Conservation (phyloP, 2,329 filamentous ascomycete genomes). For the Fusarium sp. region DNA sequence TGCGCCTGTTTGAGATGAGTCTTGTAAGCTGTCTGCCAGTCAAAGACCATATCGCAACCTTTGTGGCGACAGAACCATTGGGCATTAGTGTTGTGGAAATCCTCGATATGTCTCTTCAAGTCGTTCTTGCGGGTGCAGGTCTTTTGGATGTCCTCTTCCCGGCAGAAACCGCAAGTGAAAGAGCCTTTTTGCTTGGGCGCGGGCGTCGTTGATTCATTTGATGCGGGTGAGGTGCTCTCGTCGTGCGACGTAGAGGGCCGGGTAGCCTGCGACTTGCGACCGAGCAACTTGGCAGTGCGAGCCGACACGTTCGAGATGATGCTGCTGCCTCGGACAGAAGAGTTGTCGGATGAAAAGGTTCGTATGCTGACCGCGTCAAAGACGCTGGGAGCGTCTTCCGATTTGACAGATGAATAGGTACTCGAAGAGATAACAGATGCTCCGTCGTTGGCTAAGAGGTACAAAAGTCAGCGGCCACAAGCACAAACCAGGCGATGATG, state of each 20-base stretch:
- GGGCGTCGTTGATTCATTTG: conserved; percentile 38
- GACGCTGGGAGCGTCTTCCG: conserved; percentile 50
- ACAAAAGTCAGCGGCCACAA: conserved; percentile 14
- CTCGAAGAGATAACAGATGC: conserved; percentile 50
- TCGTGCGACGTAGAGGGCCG: conserved; percentile 39
- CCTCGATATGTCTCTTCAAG: conserved; percentile 59
- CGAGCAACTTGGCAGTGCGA: conserved; percentile 49
- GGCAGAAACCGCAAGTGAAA: conserved; percentile 54
- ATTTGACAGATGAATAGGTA: conserved; percentile 48
- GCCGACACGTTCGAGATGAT: conserved; percentile 54
- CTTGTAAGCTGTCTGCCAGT: conserved; percentile 59
- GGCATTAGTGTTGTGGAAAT: conserved; percentile 58
- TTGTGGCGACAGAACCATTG: conserved; percentile 57
- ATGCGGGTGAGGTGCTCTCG: conserved; percentile 39
- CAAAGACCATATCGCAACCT: conserved; percentile 56
- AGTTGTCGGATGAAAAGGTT: conserved; percentile 53
- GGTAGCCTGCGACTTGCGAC: conserved; percentile 42
- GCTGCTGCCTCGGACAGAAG: conserved; percentile 52
- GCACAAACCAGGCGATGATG: not conserved
- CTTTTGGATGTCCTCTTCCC: conserved; percentile 53
- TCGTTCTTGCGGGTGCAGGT: conserved; percentile 59
- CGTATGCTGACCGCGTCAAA: conserved; percentile 51
- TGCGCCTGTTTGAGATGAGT: conserved; percentile 57
- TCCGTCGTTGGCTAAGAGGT: conserved; percentile 43
- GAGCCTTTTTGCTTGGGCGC: conserved; percentile 51